Evolutionary conservation across 2,329 filamentous ascomycete species (phyloP).

Genomic region (Fusarium sp.): DNA sequence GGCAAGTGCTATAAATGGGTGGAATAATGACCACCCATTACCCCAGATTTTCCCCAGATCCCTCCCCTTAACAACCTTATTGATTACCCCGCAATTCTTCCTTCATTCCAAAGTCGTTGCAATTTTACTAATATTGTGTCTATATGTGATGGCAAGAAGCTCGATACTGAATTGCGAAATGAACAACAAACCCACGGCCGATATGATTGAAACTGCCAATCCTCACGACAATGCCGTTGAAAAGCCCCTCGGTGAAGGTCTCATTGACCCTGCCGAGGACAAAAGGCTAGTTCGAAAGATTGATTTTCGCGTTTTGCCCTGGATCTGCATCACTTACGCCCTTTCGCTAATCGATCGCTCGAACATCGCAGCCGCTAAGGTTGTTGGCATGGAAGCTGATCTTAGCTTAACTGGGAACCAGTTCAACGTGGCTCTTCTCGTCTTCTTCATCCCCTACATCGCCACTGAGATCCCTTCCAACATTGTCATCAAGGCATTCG

Average conservation of each 20-base stretch:
- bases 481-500: too few relatives aligned
- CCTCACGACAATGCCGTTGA: background rate
- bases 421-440: background rate
- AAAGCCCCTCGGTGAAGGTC: background rate
- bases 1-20: background rate
- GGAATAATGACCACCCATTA: background rate
- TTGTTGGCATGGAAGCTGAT: conserved; percentile 7
- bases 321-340: background rate
- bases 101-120: background rate
- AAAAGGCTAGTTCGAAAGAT: background rate
- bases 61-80: background rate
- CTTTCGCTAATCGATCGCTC: conserved; percentile 10
- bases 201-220: background rate
- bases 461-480: too few relatives aligned
- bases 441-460: too few relatives aligned
- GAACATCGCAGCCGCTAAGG: conserved; percentile 13
- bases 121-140: background rate
- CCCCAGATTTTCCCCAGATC: background rate
- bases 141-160: background rate
- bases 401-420: background rate
- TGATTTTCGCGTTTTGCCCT: background rate
- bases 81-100: background rate
- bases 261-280: background rate
- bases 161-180: background rate
- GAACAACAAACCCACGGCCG: background rate